A percentile compares a stretch with the other conserved stretches of the same genome.
phyloP scores from a whole-genome alignment of 108 stramenopile species.

The Schizochytrium sp. region DNA sequence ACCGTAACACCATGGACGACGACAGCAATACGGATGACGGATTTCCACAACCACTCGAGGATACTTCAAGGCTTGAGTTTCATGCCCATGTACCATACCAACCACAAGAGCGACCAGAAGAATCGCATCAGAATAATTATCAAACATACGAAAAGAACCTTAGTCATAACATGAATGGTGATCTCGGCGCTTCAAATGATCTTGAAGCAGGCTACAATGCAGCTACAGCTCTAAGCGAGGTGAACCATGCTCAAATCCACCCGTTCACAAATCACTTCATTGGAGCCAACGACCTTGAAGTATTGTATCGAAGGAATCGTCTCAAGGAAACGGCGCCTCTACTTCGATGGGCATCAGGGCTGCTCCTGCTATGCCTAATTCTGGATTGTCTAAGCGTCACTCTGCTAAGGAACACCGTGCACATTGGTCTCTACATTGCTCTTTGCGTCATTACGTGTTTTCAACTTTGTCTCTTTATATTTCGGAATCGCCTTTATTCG shows the following conservation, averaged over 20 bases:
- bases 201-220: not conserved
- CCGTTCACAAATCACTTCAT: constrained; percentile 21
- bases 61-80: too few relatives aligned
- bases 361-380: not conserved
- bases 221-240: not conserved
- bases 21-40: too few relatives aligned
- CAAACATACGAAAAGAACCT: too few relatives aligned
- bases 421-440: not conserved
- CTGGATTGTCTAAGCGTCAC: constrained; percentile 11
- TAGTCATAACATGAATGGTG: not conserved
- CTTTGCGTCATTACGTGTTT: constrained; percentile 45
- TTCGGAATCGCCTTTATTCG: constrained; percentile 35
- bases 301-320: not conserved
- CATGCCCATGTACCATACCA: too few relatives aligned
- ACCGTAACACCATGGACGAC: too few relatives aligned
- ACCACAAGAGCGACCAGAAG: too few relatives aligned
- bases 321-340: constrained; percentile 41
- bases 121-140: too few relatives aligned
- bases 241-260: not conserved
- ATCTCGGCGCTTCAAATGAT: not conserved
- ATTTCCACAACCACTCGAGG: too few relatives aligned
- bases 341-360: constrained; percentile 24
- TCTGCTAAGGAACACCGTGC: not conserved
- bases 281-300: constrained; percentile 9
- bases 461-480: constrained; percentile 30